Conservation (phyloP, 345 rosid genomes). For the Lepidium sativum region DNA sequence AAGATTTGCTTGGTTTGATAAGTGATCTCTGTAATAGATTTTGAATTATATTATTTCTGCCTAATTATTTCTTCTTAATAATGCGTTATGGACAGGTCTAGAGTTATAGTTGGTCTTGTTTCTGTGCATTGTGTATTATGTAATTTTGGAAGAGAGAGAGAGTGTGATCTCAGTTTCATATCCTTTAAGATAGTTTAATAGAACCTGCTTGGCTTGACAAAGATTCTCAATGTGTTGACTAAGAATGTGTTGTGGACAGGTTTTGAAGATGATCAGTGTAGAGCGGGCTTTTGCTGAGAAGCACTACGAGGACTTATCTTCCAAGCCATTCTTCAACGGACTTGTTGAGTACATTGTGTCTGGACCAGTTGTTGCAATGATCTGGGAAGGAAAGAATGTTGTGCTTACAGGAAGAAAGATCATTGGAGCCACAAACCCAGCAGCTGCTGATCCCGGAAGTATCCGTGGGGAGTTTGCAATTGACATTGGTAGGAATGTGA, state of each 20-base stretch:
- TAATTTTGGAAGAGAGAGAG: neutral
- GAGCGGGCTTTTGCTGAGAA: conserved; percentile 76
- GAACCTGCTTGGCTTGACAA: neutral
- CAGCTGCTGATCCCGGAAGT: conserved; percentile 83
- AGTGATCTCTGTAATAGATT: neutral
- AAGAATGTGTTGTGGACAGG: conserved; percentile 33
- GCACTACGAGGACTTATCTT: conserved; percentile 75
- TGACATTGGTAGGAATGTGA: conserved; percentile 89
- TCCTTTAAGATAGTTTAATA: neutral
- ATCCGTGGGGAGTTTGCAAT: conserved; percentile 91
- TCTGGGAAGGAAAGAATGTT: conserved; percentile 92
- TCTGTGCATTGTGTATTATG: neutral
- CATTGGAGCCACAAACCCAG: conserved; percentile 98
- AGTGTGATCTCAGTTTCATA: neutral
- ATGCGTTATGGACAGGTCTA: neutral
- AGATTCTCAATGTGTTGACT: neutral
- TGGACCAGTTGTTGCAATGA: conserved; percentile 94
- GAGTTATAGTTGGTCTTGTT: too few species aligned
- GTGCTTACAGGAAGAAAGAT: conserved; percentile 82
- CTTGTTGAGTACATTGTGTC: conserved; percentile 89
- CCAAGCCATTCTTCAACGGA: conserved; percentile 80
- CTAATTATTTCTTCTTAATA: too few species aligned
- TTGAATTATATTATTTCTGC: neutral
- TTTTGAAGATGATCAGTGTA: conserved; percentile 61
- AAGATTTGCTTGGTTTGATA: too few species aligned